Percentiles rank a stretch among this genome's conserved stretches.
Conservation (phyloP, 805 yeast genomes). For the Candida insectalens region DNA sequence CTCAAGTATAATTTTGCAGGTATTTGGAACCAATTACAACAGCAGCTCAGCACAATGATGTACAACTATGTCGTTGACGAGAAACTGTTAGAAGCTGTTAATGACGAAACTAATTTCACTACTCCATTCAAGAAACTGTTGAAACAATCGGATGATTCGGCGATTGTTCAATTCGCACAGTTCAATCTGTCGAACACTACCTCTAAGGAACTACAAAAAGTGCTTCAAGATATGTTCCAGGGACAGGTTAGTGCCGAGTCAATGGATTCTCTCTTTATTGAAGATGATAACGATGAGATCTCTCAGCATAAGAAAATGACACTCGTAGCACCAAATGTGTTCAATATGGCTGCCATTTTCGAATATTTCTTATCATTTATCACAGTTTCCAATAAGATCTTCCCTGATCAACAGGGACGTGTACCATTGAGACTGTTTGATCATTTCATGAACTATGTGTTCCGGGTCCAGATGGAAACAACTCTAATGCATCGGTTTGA, state of each 20-base stretch:
- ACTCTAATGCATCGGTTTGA: constrained; percentile 45
- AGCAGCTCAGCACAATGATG: constrained; percentile 29
- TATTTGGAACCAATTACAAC: constrained; percentile 37
- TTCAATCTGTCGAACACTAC: constrained; percentile 22
- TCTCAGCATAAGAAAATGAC: constrained; percentile 46
- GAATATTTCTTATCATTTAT: constrained; percentile 65
- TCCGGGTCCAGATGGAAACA: constrained; percentile 53
- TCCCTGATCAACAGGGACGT: constrained; percentile 21
- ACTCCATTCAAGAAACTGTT: constrained; percentile 15
- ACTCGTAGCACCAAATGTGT: constrained; percentile 58
- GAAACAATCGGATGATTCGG: constrained; percentile 5
- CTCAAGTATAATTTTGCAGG: constrained; percentile 16
- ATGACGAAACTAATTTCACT: constrained; percentile 8
- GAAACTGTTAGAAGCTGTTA: constrained; percentile 15
- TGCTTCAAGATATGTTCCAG: constrained; percentile 59
- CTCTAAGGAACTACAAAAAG: constrained; percentile 26
- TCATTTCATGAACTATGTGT: constrained; percentile 53
- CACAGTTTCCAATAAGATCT: constrained; percentile 41
- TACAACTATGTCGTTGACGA: constrained; percentile 30
- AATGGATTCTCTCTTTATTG: constrained; percentile 37
- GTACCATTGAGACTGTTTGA: constrained; percentile 43
- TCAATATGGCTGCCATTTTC: constrained; percentile 70
- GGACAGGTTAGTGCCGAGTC: constrained; percentile 29
- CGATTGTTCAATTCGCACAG: constrained; percentile 27
- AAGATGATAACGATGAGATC: constrained; percentile 47